Evolutionary conservation across 208 protist species (phyloP).

Genomic region (Leishmania martiniquensis): DNA sequence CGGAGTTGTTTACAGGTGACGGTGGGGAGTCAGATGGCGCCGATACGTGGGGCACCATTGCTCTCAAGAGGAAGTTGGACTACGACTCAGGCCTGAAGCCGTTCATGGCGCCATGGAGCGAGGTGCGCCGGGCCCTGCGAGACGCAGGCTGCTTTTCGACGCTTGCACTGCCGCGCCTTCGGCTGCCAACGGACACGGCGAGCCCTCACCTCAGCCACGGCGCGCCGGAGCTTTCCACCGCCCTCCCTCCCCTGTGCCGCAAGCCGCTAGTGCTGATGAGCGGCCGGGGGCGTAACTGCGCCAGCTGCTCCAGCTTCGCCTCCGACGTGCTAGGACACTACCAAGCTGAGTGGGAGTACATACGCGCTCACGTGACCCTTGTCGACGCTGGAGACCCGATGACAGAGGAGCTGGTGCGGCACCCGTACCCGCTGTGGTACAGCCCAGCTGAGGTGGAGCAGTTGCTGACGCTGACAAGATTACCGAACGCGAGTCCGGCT

Average conservation of each 20-base stretch:
- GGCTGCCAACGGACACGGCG: not conserved
- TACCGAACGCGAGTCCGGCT: not conserved
- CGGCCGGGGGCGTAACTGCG: slow-evolving; percentile 23
- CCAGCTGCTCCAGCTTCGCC: slow-evolving; percentile 26
- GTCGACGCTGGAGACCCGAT: slow-evolving; percentile 46
- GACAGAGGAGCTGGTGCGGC: slow-evolving; percentile 28
- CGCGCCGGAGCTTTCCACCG: not conserved
- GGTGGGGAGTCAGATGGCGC: not conserved
- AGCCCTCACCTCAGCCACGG: not conserved
- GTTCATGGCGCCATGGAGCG: slow-evolving; percentile 23
- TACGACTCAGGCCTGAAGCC: slow-evolving; percentile 27
- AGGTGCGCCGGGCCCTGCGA: slow-evolving; percentile 16
- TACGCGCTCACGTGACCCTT: slow-evolving; percentile 55
- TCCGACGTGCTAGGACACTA: slow-evolving; percentile 18
- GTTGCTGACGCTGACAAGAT: slow-evolving; percentile 9
- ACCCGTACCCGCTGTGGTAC: slow-evolving; percentile 32
- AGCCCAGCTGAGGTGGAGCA: not conserved
- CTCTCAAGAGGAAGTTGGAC: not conserved
- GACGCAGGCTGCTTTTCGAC: slow-evolving; percentile 24
- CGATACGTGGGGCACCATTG: not conserved
- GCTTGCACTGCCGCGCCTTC: slow-evolving; percentile 22
- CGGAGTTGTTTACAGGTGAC: not conserved
- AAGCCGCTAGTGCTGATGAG: slow-evolving; percentile 38
- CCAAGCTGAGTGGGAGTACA: slow-evolving; percentile 49
- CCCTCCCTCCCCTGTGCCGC: slow-evolving; percentile 32